Evolutionary conservation across 2,329 filamentous ascomycete species (phyloP).

Genomic region (Microdochium trichocladiopsis): DNA sequence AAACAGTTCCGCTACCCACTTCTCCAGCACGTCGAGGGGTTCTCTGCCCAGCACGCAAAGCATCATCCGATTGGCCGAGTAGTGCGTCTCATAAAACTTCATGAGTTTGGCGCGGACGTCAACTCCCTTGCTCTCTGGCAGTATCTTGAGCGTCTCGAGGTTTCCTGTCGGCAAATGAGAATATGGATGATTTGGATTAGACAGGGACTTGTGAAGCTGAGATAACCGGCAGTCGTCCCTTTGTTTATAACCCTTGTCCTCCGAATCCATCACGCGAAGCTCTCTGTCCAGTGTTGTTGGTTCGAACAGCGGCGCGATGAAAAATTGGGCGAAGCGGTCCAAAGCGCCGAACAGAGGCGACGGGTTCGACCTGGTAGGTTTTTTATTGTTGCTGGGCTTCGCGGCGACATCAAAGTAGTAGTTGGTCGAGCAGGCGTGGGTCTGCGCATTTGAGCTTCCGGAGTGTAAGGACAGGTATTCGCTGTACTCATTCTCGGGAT

Average conservation of each 20-base stretch:
- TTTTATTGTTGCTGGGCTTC: constrained; percentile 57
- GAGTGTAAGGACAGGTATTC: constrained; percentile 87
- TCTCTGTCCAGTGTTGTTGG: constrained; percentile 81
- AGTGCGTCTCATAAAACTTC: constrained; percentile 81
- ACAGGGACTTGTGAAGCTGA: constrained; percentile 82
- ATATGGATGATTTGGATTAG: constrained; percentile 81
- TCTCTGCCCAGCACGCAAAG: constrained; percentile 80
- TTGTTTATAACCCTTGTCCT: constrained; percentile 97
- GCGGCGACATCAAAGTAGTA: constrained; percentile 96
- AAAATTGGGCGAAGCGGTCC: constrained; percentile 91
- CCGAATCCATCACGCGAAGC: constrained; percentile 82
- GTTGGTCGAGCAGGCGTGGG: constrained; percentile 87
- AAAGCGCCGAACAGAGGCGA: constrained; percentile 70
- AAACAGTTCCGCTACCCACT: constrained; percentile 81
- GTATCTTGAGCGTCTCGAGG: constrained; percentile 75
- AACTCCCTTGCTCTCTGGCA: constrained; percentile 70
- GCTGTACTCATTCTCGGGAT: constrained; percentile 92
- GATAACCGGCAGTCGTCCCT: constrained; percentile 82
- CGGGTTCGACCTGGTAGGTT: constrained; percentile 46
- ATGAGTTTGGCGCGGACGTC: constrained; percentile 89
- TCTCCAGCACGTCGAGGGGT: constrained; percentile 71
- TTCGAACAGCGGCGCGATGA: constrained; percentile 80
- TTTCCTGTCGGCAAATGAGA: constrained; percentile 91
- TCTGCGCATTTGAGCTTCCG: constrained; percentile 92
- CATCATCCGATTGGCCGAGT: constrained; percentile 93